These are phyloP conservation scores for Leccinum disarticulatum DNA, from an alignment of 768 basidiomycete species.

Conservation along the genomic window DNA sequence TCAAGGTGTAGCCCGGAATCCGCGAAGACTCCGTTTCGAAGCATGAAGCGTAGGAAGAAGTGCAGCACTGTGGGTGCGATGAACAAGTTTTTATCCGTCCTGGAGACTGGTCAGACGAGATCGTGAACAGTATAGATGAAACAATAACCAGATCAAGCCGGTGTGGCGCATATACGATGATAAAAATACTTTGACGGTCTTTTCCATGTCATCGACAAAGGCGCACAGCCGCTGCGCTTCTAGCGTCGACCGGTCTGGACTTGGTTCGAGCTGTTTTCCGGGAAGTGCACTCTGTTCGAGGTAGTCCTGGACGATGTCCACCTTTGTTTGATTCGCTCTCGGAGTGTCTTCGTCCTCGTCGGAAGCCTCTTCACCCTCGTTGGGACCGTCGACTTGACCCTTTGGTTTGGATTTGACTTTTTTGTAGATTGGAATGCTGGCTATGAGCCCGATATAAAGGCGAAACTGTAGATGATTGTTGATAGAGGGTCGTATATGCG, in stretches of 20 bases:
- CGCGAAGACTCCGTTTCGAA: slow-evolving; percentile 42
- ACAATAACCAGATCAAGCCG: slow-evolving; percentile 61
- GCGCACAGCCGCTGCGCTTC: slow-evolving; percentile 34
- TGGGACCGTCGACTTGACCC: slow-evolving; percentile 28
- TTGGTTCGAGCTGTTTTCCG: slow-evolving; percentile 30
- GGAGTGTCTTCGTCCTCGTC: slow-evolving; percentile 29
- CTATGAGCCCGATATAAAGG: slow-evolving; percentile 31
- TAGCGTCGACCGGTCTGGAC: slow-evolving; percentile 8
- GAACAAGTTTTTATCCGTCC: slow-evolving; percentile 43
- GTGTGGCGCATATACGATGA: slow-evolving; percentile 64
- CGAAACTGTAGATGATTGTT: slow-evolving; percentile 26
- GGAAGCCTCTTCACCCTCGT: slow-evolving; percentile 33
- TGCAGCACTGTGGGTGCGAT: slow-evolving; percentile 43
- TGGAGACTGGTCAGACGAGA: slow-evolving; percentile 23
- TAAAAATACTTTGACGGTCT: slow-evolving; percentile 61
- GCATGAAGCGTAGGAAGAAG: slow-evolving; percentile 47
- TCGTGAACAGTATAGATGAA: neutral
- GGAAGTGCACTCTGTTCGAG: slow-evolving; percentile 30
- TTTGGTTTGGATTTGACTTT: slow-evolving; percentile 22
- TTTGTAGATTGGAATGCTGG: slow-evolving; percentile 32
- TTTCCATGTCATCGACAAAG: slow-evolving; percentile 65
- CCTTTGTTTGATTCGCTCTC: slow-evolving; percentile 19
- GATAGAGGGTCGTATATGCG: neutral
- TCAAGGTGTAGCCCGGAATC: slow-evolving; percentile 23
- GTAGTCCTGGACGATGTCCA: slow-evolving; percentile 28